Evolutionary conservation across 2,329 filamentous ascomycete genomes (phyloP).

Genomic region (Colletotrichum filicis): DNA sequence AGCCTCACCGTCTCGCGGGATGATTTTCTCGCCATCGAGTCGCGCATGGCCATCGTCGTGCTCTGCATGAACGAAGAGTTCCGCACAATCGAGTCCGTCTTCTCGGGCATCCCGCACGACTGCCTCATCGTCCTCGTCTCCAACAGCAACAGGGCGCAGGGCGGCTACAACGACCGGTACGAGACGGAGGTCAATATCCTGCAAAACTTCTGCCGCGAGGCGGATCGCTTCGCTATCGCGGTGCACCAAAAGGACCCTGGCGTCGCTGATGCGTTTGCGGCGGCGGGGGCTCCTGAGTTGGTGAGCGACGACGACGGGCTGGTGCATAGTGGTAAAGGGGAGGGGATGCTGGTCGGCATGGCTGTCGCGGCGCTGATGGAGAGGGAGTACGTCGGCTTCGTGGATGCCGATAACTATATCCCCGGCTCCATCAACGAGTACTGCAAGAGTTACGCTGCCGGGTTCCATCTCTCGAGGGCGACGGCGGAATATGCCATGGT

Average conservation of each 20-base stretch:
- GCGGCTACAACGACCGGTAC: neutral
- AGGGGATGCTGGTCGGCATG: constrained; percentile 20
- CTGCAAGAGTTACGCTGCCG: constrained; percentile 13
- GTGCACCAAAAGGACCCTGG: constrained; percentile 20
- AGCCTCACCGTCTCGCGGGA: neutral
- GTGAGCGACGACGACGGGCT: neutral
- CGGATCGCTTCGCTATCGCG: constrained; percentile 7
- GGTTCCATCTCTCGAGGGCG: neutral
- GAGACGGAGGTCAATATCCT: neutral
- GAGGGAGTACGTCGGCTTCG: constrained; percentile 18
- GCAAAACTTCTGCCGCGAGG: neutral
- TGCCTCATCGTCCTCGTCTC: constrained; percentile 18
- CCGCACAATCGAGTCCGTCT: constrained; percentile 10
- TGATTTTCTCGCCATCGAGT: neutral
- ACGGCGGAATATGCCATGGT: constrained; percentile 8
- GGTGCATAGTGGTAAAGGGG: constrained; percentile 9
- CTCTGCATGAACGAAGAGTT: constrained; percentile 23
- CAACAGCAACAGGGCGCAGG: neutral
- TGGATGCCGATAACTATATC: constrained; percentile 22
- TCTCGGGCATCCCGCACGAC: constrained; percentile 22
- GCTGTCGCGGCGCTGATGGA: constrained; percentile 3
- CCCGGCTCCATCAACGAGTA: constrained; percentile 22
- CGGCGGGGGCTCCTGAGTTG: neutral
- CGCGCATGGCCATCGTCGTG: constrained; percentile 16
- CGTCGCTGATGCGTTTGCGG: neutral